A percentile compares a stretch with the other conserved stretches of the same genome.
Conservation (phyloP, 805 yeast genomes). For the Lipomyces anomalus region DNA sequence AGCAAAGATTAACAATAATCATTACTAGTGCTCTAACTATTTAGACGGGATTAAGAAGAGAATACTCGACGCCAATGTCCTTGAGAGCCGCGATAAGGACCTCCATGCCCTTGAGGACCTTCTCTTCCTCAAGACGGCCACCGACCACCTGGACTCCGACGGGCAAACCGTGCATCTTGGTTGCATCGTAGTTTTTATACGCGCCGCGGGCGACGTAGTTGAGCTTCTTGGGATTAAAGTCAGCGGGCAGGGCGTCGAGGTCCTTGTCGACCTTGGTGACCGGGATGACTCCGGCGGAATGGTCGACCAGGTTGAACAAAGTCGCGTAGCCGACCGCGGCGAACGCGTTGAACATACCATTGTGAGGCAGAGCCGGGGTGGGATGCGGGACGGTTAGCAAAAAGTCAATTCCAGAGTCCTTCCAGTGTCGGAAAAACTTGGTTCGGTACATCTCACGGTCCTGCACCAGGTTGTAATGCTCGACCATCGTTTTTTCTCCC, state of each 20-base stretch:
- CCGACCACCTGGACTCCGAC: constrained; percentile 63
- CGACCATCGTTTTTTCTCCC: constrained; percentile 33
- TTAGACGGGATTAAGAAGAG: constrained; percentile 25
- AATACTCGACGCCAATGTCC: constrained; percentile 29
- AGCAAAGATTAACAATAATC: too few species aligned
- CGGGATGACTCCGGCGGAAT: constrained; percentile 53
- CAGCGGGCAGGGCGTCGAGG: constrained; percentile 32
- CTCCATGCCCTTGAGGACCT: constrained; percentile 46
- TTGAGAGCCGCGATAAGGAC: constrained; percentile 35
- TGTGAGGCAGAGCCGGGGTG: constrained; percentile 40
- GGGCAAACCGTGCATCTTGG: constrained; percentile 53
- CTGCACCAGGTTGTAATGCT: constrained; percentile 34
- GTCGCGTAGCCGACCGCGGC: constrained; percentile 49
- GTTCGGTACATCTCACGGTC: constrained; percentile 36
- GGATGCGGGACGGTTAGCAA: constrained; percentile 39
- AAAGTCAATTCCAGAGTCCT: constrained; percentile 36
- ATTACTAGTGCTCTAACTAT: too few species aligned
- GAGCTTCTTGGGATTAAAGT: constrained; percentile 28
- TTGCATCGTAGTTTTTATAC: constrained; percentile 46
- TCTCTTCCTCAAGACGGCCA: constrained; percentile 57
- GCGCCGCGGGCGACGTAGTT: constrained; percentile 43
- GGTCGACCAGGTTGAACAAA: constrained; percentile 50
- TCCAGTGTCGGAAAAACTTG: constrained; percentile 34
- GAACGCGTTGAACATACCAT: constrained; percentile 34
- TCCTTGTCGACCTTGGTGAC: constrained; percentile 48